A percentile compares a stretch with the other conserved stretches of the same genome.
Conservation (phyloP, 2,329 filamentous ascomycete species). For the Aquanectria penicillioides region DNA sequence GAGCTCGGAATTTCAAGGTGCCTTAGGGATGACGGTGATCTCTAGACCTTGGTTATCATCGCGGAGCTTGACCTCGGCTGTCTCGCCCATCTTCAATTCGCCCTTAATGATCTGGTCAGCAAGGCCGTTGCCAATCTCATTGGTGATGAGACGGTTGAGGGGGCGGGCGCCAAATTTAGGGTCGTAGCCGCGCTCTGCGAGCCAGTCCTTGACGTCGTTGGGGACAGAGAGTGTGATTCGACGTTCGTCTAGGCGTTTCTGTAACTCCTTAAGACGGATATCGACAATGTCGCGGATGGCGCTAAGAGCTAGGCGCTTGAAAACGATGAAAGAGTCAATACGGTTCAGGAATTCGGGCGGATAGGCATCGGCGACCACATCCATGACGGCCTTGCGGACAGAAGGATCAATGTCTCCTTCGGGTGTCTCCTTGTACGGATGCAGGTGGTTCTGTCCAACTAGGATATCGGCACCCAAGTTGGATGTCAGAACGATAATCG, state of each 20-base stretch:
- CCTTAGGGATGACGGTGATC: slow-evolving; percentile 49
- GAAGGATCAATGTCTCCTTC: slow-evolving; percentile 77
- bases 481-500: slow-evolving; percentile 94
- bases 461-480: slow-evolving; percentile 95
- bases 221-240: slow-evolving; percentile 81
- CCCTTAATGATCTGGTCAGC: slow-evolving; percentile 94
- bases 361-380: slow-evolving; percentile 79
- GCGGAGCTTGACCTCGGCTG: slow-evolving; percentile 75
- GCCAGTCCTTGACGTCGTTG: slow-evolving; percentile 81
- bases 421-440: slow-evolving; percentile 69
- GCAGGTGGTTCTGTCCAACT: slow-evolving; percentile 75
- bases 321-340: slow-evolving; percentile 96
- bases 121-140: slow-evolving; percentile 86
- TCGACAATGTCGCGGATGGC: slow-evolving; percentile 94
- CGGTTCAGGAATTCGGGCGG: slow-evolving; percentile 96
- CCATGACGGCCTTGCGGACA: slow-evolving; percentile 85
- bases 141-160: slow-evolving; percentile 89
- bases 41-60: slow-evolving; percentile 68
- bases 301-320: slow-evolving; percentile 81
- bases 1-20: slow-evolving; percentile 3
- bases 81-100: slow-evolving; percentile 78
- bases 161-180: slow-evolving; percentile 91
- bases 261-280: slow-evolving; percentile 87
- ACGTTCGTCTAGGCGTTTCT: slow-evolving; percentile 83
- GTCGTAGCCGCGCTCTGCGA: slow-evolving; percentile 90